Evolutionary conservation across 257 asterid species (phyloP), one percentile per base, ranked within the genome.

Genomic region (Pogostemon cablin): DNA sequence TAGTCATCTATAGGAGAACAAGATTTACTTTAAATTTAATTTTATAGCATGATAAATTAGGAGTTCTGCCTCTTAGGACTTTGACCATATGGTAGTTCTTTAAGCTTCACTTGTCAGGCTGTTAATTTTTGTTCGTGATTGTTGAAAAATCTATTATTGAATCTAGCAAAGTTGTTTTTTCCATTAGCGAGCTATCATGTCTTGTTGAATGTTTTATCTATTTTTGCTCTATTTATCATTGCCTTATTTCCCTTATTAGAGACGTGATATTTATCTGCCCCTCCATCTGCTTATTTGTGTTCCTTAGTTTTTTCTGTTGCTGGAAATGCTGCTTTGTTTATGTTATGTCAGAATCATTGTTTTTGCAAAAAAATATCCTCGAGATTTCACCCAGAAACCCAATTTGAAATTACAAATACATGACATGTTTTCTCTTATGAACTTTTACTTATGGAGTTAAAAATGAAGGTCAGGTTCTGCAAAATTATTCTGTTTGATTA

Each of bases 61-160:
- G 32, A 41, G 67, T 42, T 20, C 17, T 41, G 53, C 7, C 47
- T 41, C 47, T 41, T 64, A n/a, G 56, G 50, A 44, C 42, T 64
- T 32, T 20, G 6, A 10, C 15, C 40, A 7, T 32, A 37, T n/a
- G 7, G 5, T 3, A 40, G 7, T 6, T 17, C 35, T 15, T 8
- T 17, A 37, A 42, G 54, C 35, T n/a, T 10, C 34, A 60, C 47
- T 44, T 20, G 61, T 49, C 37, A 66, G 11, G 71, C 60, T 11
- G 49, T 66, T 48, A 1, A 34, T 10, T 37, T 63, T 49, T 25
- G 15, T 25, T 34, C 8, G 5, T 46, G 0, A 20, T 4, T 10
- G 3, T 57, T 57, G 35, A 5, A 48, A 15, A 2, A 11, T 53
- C 58, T 17, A 4, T 49, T 11, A 49, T 1, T 20, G 9, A 55